These are phyloP conservation scores for Fraxinus greggii DNA, from an alignment of 305 asterid species.

Conservation along the genomic window DNA sequence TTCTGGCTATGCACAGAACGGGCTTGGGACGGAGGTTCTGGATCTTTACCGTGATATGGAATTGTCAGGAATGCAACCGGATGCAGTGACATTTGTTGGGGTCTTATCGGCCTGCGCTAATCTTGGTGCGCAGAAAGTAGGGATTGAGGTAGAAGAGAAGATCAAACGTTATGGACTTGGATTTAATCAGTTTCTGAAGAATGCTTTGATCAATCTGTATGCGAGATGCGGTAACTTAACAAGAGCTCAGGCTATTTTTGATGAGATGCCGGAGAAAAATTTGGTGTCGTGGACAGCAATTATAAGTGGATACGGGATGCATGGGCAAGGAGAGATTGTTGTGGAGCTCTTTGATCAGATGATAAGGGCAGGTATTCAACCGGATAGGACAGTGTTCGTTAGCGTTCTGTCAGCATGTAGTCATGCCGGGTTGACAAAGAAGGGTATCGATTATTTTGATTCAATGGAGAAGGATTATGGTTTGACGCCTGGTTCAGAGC, in stretches of 20 bases:
- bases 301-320: constrained; percentile 82
- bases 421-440: constrained; percentile 74
- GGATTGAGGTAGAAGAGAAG: constrained; percentile 59
- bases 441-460: constrained; percentile 62
- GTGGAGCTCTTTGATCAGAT: constrained; percentile 71
- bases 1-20: constrained; percentile 81
- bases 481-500: constrained; percentile 57
- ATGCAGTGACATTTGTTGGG: constrained; percentile 76
- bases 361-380: constrained; percentile 53
- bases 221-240: constrained; percentile 81
- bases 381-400: constrained; percentile 69
- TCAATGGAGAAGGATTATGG: constrained; percentile 56
- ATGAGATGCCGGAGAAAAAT: constrained; percentile 57
- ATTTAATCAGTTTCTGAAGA: constrained; percentile 55
- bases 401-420: constrained; percentile 77
- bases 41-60: constrained; percentile 71
- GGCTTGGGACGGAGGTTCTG: constrained; percentile 59
- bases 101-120: constrained; percentile 82
- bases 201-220: constrained; percentile 75
- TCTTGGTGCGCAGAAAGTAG: constrained; percentile 65
- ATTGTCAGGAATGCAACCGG: constrained; percentile 46
- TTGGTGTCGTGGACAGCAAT: constrained; percentile 90
- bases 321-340: constrained; percentile 66
- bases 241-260: constrained; percentile 59
- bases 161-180: constrained; percentile 41